Conservation (phyloP, 768 basidiomycete genomes). For the Gymnopilus dilepis region DNA sequence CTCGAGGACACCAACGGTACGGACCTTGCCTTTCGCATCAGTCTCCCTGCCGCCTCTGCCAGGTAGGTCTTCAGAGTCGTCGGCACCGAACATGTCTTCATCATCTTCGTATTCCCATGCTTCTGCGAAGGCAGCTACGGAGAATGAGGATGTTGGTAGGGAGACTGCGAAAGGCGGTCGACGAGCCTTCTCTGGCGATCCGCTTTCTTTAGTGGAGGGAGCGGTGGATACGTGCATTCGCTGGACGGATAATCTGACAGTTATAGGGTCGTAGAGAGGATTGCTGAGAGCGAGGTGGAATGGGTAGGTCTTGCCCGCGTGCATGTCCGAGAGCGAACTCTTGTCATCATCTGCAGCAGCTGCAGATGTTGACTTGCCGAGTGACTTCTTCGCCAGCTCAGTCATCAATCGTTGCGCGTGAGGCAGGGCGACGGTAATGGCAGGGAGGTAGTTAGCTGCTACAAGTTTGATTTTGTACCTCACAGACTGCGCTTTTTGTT, state of each 20-base stretch:
- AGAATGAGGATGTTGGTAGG: slow-evolving; percentile 77
- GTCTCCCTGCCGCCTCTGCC: slow-evolving; percentile 47
- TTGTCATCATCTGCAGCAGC: slow-evolving; percentile 46
- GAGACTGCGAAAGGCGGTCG: slow-evolving; percentile 81
- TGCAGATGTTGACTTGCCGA: slow-evolving; percentile 45
- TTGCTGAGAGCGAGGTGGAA: slow-evolving; percentile 94
- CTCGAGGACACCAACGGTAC: slow-evolving; percentile 84
- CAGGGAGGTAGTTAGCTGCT: slow-evolving; percentile 92
- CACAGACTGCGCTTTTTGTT: slow-evolving; percentile 93
- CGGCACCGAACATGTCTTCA: slow-evolving; percentile 80
- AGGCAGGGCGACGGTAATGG: slow-evolving; percentile 75
- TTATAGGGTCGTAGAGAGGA: slow-evolving; percentile 94
- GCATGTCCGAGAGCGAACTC: slow-evolving; percentile 47
- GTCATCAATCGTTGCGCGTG: slow-evolving; percentile 50
- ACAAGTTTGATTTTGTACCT: slow-evolving; percentile 98
- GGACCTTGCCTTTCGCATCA: slow-evolving; percentile 53
- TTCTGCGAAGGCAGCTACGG: slow-evolving; percentile 90
- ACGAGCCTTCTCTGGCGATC: slow-evolving; percentile 57
- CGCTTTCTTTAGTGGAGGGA: slow-evolving; percentile 37
- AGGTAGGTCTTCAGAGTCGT: slow-evolving; percentile 57
- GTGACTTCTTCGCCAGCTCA: slow-evolving; percentile 47
- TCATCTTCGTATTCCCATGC: slow-evolving; percentile 99
- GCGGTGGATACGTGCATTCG: slow-evolving; percentile 59
- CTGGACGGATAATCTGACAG: slow-evolving; percentile 85
- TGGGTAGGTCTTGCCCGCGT: slow-evolving; percentile 81